These are phyloP conservation scores for Incumbomyces delicatus DNA, from an alignment of 2,329 filamentous ascomycete genomes.

Conservation along the genomic window DNA sequence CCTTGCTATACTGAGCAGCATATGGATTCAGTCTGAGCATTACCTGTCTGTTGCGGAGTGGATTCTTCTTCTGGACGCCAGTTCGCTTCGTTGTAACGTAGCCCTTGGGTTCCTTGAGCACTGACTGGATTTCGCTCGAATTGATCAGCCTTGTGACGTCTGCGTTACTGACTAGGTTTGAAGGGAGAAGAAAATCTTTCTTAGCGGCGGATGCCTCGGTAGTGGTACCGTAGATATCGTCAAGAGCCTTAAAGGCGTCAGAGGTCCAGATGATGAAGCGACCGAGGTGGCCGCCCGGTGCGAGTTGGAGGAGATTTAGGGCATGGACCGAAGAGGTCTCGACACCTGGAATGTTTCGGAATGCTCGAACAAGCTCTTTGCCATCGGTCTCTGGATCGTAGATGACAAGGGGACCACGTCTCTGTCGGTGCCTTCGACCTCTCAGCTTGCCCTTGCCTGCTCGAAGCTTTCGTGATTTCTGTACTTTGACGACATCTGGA, in stretches of 20 bases:
- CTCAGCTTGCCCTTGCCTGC: slow-evolving; percentile 98
- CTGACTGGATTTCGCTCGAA: slow-evolving; percentile 95
- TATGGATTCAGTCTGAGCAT: slow-evolving; percentile 98
- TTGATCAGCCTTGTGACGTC: slow-evolving; percentile 98
- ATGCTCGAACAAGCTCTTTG: slow-evolving; percentile 84
- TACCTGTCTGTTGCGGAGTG: slow-evolving; percentile 96
- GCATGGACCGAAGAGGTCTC: slow-evolving; percentile 91
- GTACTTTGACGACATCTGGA: slow-evolving; percentile 88
- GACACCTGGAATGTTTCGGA: slow-evolving; percentile 98
- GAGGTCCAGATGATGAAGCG: slow-evolving; percentile 99
- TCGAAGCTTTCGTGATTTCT: slow-evolving; percentile 90
- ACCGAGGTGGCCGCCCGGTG: slow-evolving; percentile 95
- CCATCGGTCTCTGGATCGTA: slow-evolving; percentile 94
- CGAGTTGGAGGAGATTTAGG: slow-evolving; percentile 98
- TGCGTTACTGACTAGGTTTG: slow-evolving; percentile 84
- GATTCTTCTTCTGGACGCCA: slow-evolving; percentile 99
- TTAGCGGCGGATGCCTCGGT: slow-evolving; percentile 83
- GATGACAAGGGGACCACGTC: slow-evolving; percentile 93
- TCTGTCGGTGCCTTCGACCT: slow-evolving; percentile 92
- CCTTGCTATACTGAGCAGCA: slow-evolving; percentile 78
- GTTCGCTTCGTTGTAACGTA: slow-evolving; percentile 80
- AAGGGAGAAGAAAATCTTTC: slow-evolving; percentile 97
- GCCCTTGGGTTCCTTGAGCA: slow-evolving; percentile 85
- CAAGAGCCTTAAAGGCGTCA: slow-evolving; percentile 87
- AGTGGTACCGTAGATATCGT: slow-evolving; percentile 93